phyloP scores from a whole-genome alignment of 805 yeast genomes.

The Spathaspora passalidarum region DNA sequence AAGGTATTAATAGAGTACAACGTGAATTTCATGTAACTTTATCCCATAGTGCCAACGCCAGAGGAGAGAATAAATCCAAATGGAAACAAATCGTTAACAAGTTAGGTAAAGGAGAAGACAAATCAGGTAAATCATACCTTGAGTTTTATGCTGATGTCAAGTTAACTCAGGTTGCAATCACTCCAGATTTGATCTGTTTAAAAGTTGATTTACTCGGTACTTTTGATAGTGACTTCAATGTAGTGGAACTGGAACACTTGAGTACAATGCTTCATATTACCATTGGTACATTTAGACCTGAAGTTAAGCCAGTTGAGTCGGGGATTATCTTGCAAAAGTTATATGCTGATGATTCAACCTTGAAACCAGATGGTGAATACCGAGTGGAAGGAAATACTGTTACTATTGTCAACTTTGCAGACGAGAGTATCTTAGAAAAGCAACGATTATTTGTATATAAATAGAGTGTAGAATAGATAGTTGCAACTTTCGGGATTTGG shows the following conservation, averaged over 20 bases:
- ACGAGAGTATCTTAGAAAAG: conserved; percentile 7
- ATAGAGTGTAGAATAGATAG: background rate
- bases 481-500: too few relatives aligned
- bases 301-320: conserved; percentile 51
- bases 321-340: conserved; percentile 25
- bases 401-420: conserved; percentile 9
- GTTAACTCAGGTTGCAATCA: conserved; percentile 47
- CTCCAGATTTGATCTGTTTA: conserved; percentile 50
- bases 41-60: conserved; percentile 38
- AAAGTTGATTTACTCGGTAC: conserved; percentile 29
- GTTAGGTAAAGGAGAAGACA: conserved; percentile 9
- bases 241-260: conserved; percentile 8
- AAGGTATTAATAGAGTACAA: conserved; percentile 41
- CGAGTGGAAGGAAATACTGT: background rate
- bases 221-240: background rate
- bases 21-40: conserved; percentile 65
- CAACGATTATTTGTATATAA: conserved; percentile 12
- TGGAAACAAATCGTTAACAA: conserved; percentile 16
- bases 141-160: conserved; percentile 34
- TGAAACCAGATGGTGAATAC: conserved; percentile 8
- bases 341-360: conserved; percentile 1
- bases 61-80: conserved; percentile 14
- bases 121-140: conserved; percentile 11
- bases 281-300: conserved; percentile 51
- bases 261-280: conserved; percentile 61